These are phyloP conservation scores for Apiospora saccharicola DNA, from an alignment of 2,329 filamentous ascomycete genomes.

Conservation along the genomic window DNA sequence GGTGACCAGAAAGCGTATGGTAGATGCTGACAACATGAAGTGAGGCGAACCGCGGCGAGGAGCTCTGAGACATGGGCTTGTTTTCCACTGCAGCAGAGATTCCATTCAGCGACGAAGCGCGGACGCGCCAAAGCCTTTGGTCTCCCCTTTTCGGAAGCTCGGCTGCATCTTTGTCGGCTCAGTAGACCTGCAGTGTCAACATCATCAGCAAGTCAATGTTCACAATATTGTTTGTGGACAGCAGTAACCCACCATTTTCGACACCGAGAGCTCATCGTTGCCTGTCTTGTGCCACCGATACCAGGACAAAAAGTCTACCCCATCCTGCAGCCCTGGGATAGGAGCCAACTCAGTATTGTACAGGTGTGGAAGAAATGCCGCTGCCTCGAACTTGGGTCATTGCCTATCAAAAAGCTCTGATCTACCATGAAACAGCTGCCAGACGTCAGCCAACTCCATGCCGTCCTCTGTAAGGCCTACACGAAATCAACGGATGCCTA, in stretches of 20 bases:
- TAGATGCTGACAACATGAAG: not conserved
- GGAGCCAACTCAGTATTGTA: not conserved
- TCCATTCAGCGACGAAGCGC: not conserved
- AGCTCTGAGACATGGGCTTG: conserved; percentile 8
- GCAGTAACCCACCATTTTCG: not conserved
- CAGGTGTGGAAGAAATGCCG: not conserved
- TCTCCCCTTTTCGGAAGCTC: not conserved
- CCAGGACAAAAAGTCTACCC: not conserved
- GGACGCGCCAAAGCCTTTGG: not conserved
- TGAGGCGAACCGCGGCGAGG: not conserved
- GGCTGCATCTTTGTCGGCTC: not conserved
- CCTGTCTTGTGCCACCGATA: not conserved
- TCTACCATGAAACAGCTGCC: not conserved
- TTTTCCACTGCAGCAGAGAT: not conserved
- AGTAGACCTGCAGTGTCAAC: not conserved
- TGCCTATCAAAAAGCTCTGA: not conserved
- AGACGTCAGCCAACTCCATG: not conserved
- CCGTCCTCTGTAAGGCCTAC: not conserved
- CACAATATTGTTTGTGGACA: not conserved
- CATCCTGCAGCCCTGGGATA: not conserved
- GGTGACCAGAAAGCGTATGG: not conserved
- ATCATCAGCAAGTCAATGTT: not conserved
- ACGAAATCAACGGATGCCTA: not conserved
- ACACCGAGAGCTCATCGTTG: not conserved
- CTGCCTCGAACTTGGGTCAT: not conserved